Evolutionary conservation across 139 green algal genomes (phyloP), one percentile per base, ranked within the genome.

Genomic region (Gonium pectorale): DNA sequence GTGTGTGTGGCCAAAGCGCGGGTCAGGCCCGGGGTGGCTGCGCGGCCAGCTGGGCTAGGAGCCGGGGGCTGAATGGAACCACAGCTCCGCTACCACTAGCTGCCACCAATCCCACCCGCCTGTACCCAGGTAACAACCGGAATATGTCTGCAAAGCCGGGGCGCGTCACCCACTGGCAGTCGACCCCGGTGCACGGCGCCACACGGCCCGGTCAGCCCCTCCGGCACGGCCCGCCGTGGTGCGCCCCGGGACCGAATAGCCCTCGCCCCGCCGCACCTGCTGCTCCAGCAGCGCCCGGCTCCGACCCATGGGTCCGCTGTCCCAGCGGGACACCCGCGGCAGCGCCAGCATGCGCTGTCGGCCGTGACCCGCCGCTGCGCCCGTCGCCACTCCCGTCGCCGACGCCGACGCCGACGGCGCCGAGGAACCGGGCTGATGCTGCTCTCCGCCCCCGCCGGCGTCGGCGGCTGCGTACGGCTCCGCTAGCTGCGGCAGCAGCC

Each of bases 311-410:
- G 80, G 19, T 5, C 33, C 80, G n/a, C 35, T 80, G 38, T 29
- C 17, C 80, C 80, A 86, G 1, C 29, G 52, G 27, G 67, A 80
- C 52, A 86, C 80, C 2, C 67, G 67, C 19, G 80, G 80, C 67
- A 86, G 67, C 27, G 67, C 52, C 51, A 86, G 19, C 26, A 46
- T 37, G 46, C 70, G 70, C 3, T 46, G 70, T 17, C 70, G 70
- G 3, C 19, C 7, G n/a, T n/a, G n/a, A 11, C 69, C 69, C 24
- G 44, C 46, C 13, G 29, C 67, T 21, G 72, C 51, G 3, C 37
- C 73, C 75, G 41, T n/a, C 38, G 59, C 73, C 52, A 27, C 69
- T 2, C 56, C n/a, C 3, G 43, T 44, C 29, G 49, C 54, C 22
- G 49, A 40, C 27, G 56, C 59, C 60, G 17, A 56, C 31, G 29